These are phyloP conservation scores for Aciculosporium take DNA, from an alignment of 2,329 filamentous ascomycete genomes.

Conservation along the genomic window DNA sequence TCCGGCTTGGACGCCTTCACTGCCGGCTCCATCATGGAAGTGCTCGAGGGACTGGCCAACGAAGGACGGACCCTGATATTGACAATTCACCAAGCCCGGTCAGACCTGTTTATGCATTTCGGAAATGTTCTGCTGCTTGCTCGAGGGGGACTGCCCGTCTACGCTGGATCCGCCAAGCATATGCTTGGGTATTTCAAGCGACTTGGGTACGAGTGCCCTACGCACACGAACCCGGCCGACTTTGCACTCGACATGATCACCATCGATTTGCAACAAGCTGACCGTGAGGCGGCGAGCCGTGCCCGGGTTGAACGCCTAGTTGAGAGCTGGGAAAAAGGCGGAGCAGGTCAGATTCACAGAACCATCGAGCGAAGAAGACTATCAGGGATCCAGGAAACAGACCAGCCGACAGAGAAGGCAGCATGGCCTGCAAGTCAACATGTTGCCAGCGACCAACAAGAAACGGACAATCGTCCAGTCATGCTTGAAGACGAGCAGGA, in stretches of 20 bases:
- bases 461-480: neutral
- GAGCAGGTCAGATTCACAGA: slow-evolving; percentile 7
- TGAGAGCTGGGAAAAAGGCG: slow-evolving; percentile 33
- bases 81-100: slow-evolving; percentile 67
- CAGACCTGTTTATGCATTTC: slow-evolving; percentile 57
- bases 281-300: slow-evolving; percentile 47
- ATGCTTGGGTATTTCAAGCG: slow-evolving; percentile 52
- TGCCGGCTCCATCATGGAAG: slow-evolving; percentile 61
- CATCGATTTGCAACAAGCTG: slow-evolving; percentile 54
- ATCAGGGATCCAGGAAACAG: slow-evolving; percentile 15
- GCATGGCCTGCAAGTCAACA: neutral
- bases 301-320: slow-evolving; percentile 48
- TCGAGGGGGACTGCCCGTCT: slow-evolving; percentile 53
- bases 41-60: slow-evolving; percentile 53
- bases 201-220: slow-evolving; percentile 50
- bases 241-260: slow-evolving; percentile 67
- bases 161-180: slow-evolving; percentile 44
- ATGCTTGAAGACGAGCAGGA: neutral
- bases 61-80: slow-evolving; percentile 62
- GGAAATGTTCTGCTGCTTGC: slow-evolving; percentile 58
- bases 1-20: slow-evolving; percentile 68
- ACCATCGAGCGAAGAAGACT: slow-evolving; percentile 10
- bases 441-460: neutral
- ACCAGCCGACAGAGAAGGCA: slow-evolving; percentile 12
- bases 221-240: slow-evolving; percentile 61